Evolutionary conservation across 1,284 basidiomycete genomes (phyloP), one percentile per base, ranked within the genome.

Genomic region (Lentinula novae-zelandiae): DNA sequence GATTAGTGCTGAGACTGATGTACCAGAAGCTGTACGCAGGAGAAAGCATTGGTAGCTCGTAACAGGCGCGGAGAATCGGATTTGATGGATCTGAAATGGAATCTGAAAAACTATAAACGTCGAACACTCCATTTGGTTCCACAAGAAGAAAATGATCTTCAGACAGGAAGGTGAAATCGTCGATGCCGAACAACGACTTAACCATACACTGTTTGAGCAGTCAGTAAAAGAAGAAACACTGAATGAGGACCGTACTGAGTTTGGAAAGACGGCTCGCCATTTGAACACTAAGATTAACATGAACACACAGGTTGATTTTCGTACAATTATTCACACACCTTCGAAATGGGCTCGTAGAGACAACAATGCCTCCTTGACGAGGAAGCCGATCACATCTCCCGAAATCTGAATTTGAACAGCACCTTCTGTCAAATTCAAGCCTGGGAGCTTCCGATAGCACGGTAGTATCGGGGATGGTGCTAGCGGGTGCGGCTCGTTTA

Each of bases 131-230:
- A 31, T 70, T 70, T 4, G 78, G 78, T 4, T 75, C 71, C 20
- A 81, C 76, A 36, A 82, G 66, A 48, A 83, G 73, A 59, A 82
- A 79, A 0, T 76, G 71, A 33, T 75, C 69, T 27, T 73, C 70
- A 1, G 77, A 76, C 13, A 83, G 69, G 62, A 83, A 81, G 0
- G 75, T 78, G 57, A 82, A 82, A 61, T 84, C 82, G 61, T 82
- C 80, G 36, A 82, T 81, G 3, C 76, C 77, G 2, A 74, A 69
- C 20, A 64, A 66, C 34, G 70, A 68, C 38, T 72, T 65, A 67
- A 78, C 71, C 46, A 67, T 65, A 60, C 75, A 79, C 80, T 82
- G 57, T 6, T 12, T 15, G 13, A 17, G 22, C 5, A 46, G 60
- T 61, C 38, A 62, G 49, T n/a, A 49, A 20, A 22, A 9, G 6